phyloP scores from a whole-genome alignment of 1,284 basidiomycete species.

The Puccinia horiana region DNA sequence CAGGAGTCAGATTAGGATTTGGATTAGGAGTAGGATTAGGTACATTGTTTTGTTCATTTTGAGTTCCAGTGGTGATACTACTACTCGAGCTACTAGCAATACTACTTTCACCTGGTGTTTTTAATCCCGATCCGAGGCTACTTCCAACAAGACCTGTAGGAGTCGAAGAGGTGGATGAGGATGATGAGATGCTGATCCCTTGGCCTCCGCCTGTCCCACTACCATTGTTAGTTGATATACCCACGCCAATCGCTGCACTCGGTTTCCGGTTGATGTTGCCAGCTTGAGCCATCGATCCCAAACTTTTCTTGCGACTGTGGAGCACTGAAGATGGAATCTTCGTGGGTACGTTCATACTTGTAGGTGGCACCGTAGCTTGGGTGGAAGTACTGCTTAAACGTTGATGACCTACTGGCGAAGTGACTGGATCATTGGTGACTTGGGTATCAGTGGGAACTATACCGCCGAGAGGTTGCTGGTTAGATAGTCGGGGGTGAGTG shows the following conservation, averaged over 20 bases:
- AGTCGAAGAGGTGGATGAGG: slow-evolving; percentile 11
- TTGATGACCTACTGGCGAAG: slow-evolving; percentile 22
- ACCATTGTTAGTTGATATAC: background rate
- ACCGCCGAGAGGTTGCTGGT: background rate
- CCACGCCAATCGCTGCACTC: background rate
- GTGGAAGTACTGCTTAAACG: slow-evolving; percentile 30
- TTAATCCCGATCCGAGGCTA: background rate
- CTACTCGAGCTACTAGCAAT: background rate
- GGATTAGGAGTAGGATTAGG: background rate
- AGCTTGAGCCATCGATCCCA: slow-evolving; percentile 17
- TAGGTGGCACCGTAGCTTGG: slow-evolving; percentile 11
- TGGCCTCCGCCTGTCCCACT: background rate
- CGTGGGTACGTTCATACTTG: slow-evolving; percentile 10
- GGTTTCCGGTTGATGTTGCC: slow-evolving; percentile 5
- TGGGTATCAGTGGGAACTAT: background rate
- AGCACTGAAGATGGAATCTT: slow-evolving; percentile 31
- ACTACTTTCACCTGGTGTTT: slow-evolving; percentile 9
- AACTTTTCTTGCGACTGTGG: slow-evolving; percentile 26
- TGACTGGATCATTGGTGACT: background rate
- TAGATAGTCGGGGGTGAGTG: background rate
- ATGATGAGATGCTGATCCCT: background rate
- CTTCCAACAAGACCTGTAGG: background rate
- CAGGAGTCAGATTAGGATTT: background rate
- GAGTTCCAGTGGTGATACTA: background rate
- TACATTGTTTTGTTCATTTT: too few species aligned